Evolutionary conservation across 2,329 filamentous ascomycete genomes (phyloP), one percentile per base, ranked within the genome.

Genomic region (Aureobasidium sp.): DNA sequence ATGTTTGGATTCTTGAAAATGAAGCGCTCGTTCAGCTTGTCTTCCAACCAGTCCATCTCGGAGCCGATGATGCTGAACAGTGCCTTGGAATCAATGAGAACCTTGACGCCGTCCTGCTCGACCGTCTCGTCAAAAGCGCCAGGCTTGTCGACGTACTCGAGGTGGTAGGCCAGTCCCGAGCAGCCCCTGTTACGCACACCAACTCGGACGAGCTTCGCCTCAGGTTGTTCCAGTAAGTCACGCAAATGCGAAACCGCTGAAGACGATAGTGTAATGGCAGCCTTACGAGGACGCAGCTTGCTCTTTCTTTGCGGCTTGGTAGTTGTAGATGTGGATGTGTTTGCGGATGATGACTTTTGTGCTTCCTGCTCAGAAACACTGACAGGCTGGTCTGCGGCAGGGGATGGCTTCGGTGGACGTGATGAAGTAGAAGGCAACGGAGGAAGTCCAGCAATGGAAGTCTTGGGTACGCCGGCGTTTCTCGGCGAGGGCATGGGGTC

Each of bases 21-120:
- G 70, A 98, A 98, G 59, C 88, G 79, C 70, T 90, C 81, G 68
- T 86, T 95, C 59, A 98, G 73, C 74, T 95, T 95, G 63, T 97
- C 93, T 71, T 97, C 90, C 10, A 91, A 79, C 90, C 91, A 98
- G 66, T 98, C 93, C 93, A 98, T 98, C 73, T 97, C 91, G 66
- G 87, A 95, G 4, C 93, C 93, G 63, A 98, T 96, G 51, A 98
- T 97, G 70, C 91, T 97, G 68, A 98, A 90, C 45, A 98, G 74
- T 37, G 93, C 93, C 75, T 96, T 97, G 77, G 88, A 95, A 70
- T 98, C 93, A 54, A 98, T 93, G 67, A 97, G 70, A 29, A 98
- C 91, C 71, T 88, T 91, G 54, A 98, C 91, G 0, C 91, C 93
- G 64, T 97, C 93, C 68, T 98, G 93, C 66, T 94, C 90, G 1